These are phyloP conservation scores for Porogramme epimiltina DNA, from an alignment of 1,284 basidiomycete genomes.

Conservation along the genomic window DNA sequence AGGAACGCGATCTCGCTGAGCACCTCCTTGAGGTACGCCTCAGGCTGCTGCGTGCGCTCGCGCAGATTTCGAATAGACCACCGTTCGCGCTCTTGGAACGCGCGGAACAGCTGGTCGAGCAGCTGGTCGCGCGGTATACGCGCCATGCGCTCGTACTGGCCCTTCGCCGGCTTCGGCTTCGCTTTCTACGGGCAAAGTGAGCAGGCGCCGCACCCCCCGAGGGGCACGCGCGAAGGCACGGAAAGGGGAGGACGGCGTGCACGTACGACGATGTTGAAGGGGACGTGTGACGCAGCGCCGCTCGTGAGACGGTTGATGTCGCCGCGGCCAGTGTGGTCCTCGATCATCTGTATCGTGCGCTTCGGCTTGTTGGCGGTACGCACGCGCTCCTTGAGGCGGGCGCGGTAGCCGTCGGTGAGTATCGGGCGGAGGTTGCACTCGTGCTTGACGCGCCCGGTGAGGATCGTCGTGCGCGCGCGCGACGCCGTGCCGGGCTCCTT, in stretches of 20 bases:
- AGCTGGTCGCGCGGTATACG: conserved; percentile 90
- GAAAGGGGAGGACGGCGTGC: conserved; percentile 2
- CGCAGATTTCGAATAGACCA: conserved; percentile 86
- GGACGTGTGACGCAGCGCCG: conserved; percentile 34
- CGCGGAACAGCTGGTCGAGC: conserved; percentile 80
- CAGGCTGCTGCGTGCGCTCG: conserved; percentile 87
- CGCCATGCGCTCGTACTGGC: conserved; percentile 84
- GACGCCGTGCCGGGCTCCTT: conserved; percentile 56
- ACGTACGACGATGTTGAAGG: conserved; percentile 66
- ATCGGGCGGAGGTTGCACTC: conserved; percentile 70
- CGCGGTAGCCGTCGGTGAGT: conserved; percentile 63
- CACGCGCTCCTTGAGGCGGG: conserved; percentile 64
- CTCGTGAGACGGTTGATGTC: conserved; percentile 62
- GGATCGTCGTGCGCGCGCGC: conserved; percentile 69
- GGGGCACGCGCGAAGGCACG: background rate
- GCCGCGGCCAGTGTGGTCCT: conserved; percentile 57
- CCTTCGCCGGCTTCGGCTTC: conserved; percentile 66
- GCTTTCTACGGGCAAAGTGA: conserved; percentile 45
- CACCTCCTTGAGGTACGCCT: conserved; percentile 88
- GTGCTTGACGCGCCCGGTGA: conserved; percentile 75
- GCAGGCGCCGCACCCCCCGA: too few species aligned
- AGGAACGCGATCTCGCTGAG: conserved; percentile 81
- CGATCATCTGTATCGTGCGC: conserved; percentile 60
- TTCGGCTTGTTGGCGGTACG: conserved; percentile 61
- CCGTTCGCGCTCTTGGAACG: conserved; percentile 79